Base-by-base conservation (phyloP, 345 rosid genomes). In the Pistacia integerrima region DNA sequence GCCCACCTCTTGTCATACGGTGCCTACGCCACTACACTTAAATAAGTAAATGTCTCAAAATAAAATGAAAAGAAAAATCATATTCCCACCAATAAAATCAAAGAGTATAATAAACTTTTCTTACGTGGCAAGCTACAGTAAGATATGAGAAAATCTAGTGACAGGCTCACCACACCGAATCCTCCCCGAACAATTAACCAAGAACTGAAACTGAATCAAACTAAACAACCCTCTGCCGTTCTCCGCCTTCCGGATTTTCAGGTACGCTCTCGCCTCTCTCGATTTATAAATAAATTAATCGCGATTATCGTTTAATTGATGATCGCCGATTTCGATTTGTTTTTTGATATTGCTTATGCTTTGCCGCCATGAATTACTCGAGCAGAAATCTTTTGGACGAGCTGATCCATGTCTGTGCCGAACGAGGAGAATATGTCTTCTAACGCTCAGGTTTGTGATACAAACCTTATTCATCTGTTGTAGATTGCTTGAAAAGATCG, bases 391-490 rank as follows among this genome's bases (percentile, higher is more conserved):
- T 54, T 54, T 51, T 16, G 57, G 18, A 18, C 18, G 4, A 54
- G 6, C 57, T 16, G 18, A 54, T 54, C 72, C 76, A 93, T 93
- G 97, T 88, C 94, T 67, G 80, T 64, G 22, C 78, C 85, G 54
- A 80, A 82, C 70, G 96, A 91, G 61, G 93, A 85, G 66, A 80
- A 78, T 65, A 25, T 79, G 72, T 80, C 91, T 72, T 64, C 84
- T 49, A 78, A 83, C 62, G 49, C 86, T 79, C 89, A 90, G 97
- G 97, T 44, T 28, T 55, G 14, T 2, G 13, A 2, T 72, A 2
- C 12, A 58, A 57, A 71, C 25, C 25, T 59, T 52, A 36, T 5
- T 59, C 64, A 59, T 70, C 60, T 35, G 68, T 17, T 41, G 69
- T 57, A n/a, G 7, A n/a, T 10, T 9, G 52, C 44, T 71, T n/a